Conservation (phyloP, 768 basidiomycete genomes). For the Amanita polypyramis region DNA sequence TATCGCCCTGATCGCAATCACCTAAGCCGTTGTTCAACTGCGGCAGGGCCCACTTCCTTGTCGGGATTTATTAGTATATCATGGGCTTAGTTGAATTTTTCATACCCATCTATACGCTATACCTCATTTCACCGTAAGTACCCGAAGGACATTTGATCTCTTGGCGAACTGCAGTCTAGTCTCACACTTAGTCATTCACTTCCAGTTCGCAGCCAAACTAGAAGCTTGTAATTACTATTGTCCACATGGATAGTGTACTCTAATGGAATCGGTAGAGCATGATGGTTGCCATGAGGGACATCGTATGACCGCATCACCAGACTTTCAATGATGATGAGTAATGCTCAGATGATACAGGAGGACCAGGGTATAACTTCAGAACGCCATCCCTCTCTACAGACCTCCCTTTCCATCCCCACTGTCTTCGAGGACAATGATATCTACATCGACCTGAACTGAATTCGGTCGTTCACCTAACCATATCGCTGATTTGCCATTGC, state of each 20-base stretch:
- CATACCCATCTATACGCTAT: slow-evolving; percentile 29
- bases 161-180: neutral
- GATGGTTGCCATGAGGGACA: neutral
- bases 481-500: too few species aligned
- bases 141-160: neutral
- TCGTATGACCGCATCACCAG: too few species aligned
- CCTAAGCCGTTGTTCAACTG: neutral
- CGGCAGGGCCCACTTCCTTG: neutral
- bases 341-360: neutral
- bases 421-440: neutral
- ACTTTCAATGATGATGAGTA: neutral
- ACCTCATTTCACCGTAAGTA: slow-evolving; percentile 11
- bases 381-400: neutral
- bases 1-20: neutral
- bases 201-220: neutral
- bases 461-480: too few species aligned
- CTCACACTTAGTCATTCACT: neutral
- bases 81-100: slow-evolving; percentile 10
- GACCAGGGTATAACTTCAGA: slow-evolving; percentile 1
- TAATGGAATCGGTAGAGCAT: neutral
- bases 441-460: too few species aligned
- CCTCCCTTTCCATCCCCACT: neutral
- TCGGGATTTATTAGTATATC: neutral
- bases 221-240: neutral
- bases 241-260: slow-evolving; percentile 1